Percentiles rank a stretch among this genome's conserved stretches.
Conservation (phyloP, 2,329 filamentous ascomycete species). For the Beauveria medogensis region DNA sequence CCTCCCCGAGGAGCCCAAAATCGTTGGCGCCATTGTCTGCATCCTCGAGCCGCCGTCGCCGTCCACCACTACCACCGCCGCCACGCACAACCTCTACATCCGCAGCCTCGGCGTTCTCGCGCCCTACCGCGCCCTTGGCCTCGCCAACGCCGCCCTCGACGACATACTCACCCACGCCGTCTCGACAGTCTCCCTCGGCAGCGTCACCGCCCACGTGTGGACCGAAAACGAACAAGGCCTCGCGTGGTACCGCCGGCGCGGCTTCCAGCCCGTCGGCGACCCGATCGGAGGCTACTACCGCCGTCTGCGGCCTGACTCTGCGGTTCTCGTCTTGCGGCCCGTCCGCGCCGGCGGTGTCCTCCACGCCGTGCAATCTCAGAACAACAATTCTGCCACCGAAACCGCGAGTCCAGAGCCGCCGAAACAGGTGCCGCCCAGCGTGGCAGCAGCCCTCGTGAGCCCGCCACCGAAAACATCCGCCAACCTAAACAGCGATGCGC, state of each 20-base stretch:
- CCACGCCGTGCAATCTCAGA: constrained; percentile 15
- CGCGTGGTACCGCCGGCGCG: constrained; percentile 52
- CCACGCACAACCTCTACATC: constrained; percentile 49
- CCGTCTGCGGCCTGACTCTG: constrained; percentile 52
- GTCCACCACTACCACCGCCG: background rate
- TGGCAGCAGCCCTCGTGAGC: constrained; percentile 25
- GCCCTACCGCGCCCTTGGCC: constrained; percentile 52
- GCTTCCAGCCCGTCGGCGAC: constrained; percentile 42
- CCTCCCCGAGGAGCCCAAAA: constrained; percentile 31
- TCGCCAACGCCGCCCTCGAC: constrained; percentile 49
- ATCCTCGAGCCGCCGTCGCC: constrained; percentile 40
- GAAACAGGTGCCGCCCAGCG: constrained; percentile 13
- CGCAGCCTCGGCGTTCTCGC: constrained; percentile 56
- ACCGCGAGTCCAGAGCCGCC: background rate
- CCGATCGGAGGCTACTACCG: constrained; percentile 53
- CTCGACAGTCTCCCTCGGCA: constrained; percentile 21
- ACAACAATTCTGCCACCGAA: background rate
- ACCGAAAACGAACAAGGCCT: constrained; percentile 56
- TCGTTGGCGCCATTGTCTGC: constrained; percentile 55
- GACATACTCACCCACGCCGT: constrained; percentile 30
- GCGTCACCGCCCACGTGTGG: constrained; percentile 60
- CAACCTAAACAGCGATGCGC: constrained; percentile 13
- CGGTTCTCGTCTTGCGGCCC: constrained; percentile 48
- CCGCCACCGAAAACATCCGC: constrained; percentile 21
- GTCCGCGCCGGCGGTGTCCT: constrained; percentile 24